Percentiles rank a stretch among this genome's conserved stretches.
Evolutionary conservation across 495 filamentous ascomycete species (phyloP).

Genomic region (Tuber borchii): DNA sequence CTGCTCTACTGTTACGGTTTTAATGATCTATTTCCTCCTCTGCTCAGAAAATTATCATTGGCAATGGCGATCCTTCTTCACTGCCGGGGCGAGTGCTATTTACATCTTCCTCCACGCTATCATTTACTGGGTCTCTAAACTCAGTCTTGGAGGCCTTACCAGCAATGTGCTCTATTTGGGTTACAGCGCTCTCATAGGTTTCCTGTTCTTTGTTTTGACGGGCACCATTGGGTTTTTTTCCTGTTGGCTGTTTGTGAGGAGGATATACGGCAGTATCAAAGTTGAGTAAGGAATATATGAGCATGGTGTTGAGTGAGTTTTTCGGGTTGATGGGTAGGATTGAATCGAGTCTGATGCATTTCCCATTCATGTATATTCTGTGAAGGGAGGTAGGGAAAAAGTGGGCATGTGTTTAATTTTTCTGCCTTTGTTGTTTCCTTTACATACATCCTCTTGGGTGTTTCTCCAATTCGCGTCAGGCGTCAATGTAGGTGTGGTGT

Average conservation of each 20-base stretch:
- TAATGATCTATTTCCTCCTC: slow-evolving; percentile 90
- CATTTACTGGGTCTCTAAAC: slow-evolving; percentile 77
- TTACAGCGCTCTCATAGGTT: slow-evolving; percentile 81
- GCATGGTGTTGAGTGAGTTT: neutral
- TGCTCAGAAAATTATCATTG: slow-evolving; percentile 97
- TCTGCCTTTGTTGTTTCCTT: neutral
- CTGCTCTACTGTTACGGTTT: slow-evolving; percentile 79
- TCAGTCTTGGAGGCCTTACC: slow-evolving; percentile 75
- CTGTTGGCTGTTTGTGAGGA: slow-evolving; percentile 84
- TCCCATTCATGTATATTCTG: slow-evolving; percentile 7
- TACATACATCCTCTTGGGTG: neutral
- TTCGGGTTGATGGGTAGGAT: neutral
- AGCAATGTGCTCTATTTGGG: slow-evolving; percentile 87
- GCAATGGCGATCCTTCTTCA: slow-evolving; percentile 92
- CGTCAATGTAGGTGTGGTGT: neutral
- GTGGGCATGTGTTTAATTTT: neutral
- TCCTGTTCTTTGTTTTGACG: slow-evolving; percentile 86
- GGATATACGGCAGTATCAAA: slow-evolving; percentile 93
- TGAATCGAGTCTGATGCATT: slow-evolving; percentile 15
- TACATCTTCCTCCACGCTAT: slow-evolving; percentile 88
- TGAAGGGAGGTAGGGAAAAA: neutral
- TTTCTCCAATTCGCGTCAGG: neutral
- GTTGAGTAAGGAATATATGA: slow-evolving; percentile 58
- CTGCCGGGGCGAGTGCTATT: slow-evolving; percentile 74
- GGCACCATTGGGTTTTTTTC: slow-evolving; percentile 97